These are phyloP conservation scores for Blastomyces emzantsi DNA, from an alignment of 2,329 filamentous ascomycete species.

Conservation along the genomic window DNA sequence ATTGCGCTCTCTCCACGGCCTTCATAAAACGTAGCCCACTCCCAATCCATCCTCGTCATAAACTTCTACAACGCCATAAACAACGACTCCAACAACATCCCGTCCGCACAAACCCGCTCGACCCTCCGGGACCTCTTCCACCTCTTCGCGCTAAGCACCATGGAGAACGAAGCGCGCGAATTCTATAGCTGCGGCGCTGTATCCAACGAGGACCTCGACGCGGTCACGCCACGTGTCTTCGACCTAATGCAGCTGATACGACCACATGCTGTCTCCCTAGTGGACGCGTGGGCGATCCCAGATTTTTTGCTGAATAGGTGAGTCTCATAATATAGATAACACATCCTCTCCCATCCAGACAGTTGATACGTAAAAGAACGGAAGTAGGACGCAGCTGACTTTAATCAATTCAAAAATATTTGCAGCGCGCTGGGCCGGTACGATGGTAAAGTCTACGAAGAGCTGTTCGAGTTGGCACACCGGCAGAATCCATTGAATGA, in stretches of 20 bases:
- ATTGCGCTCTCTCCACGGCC: neutral
- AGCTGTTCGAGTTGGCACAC: slow-evolving; percentile 45
- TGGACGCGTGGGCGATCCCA: slow-evolving; percentile 46
- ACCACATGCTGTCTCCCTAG: slow-evolving; percentile 44
- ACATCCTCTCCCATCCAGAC: too few species aligned
- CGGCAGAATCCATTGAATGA: slow-evolving; percentile 44
- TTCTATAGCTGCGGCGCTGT: slow-evolving; percentile 40
- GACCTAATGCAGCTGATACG: slow-evolving; percentile 41
- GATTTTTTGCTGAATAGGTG: slow-evolving; percentile 43
- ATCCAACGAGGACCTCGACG: slow-evolving; percentile 34
- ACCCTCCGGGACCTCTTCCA: slow-evolving; percentile 39
- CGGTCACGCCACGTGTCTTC: slow-evolving; percentile 35
- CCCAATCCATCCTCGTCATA: slow-evolving; percentile 40
- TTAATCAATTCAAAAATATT: neutral
- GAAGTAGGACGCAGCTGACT: neutral
- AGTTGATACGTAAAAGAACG: neutral
- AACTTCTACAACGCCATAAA: slow-evolving; percentile 38
- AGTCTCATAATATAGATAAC: neutral
- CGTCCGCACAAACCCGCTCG: slow-evolving; percentile 18
- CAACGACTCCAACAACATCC: slow-evolving; percentile 12
- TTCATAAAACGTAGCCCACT: slow-evolving; percentile 29
- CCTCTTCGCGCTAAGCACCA: slow-evolving; percentile 40
- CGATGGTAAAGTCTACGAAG: slow-evolving; percentile 47
- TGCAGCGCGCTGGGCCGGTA: slow-evolving; percentile 42
- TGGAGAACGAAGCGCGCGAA: slow-evolving; percentile 37